Evolutionary conservation across 1,284 basidiomycete genomes (phyloP).

Genomic region (Ceratobasidium sp.): DNA sequence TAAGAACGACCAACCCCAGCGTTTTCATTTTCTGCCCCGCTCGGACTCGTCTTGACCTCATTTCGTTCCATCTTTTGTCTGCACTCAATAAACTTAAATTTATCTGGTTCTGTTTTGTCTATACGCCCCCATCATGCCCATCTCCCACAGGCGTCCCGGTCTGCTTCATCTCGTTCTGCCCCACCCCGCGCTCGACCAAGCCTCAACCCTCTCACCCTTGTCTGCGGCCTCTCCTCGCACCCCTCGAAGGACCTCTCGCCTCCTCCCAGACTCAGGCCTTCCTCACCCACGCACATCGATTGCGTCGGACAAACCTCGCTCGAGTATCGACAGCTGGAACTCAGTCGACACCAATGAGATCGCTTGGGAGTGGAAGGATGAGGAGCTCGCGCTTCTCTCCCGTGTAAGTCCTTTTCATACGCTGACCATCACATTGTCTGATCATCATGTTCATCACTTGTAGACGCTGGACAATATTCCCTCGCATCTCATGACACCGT

Average conservation of each 20-base stretch:
- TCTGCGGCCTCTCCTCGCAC: constrained; percentile 57
- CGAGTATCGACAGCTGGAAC: constrained; percentile 65
- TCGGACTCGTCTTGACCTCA: constrained; percentile 19
- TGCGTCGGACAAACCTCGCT: constrained; percentile 39
- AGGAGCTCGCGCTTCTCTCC: constrained; percentile 74
- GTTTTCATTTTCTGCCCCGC: constrained; percentile 41
- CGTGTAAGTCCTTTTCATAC: constrained; percentile 64
- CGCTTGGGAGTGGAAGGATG: constrained; percentile 78
- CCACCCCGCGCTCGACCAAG: constrained; percentile 63
- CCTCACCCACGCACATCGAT: constrained; percentile 35
- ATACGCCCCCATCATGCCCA: constrained; percentile 42
- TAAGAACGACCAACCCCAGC: constrained; percentile 34
- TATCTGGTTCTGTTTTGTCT: constrained; percentile 12
- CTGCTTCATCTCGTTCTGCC: constrained; percentile 68
- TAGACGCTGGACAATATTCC: constrained; percentile 85
- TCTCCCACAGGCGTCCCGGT: constrained; percentile 46
- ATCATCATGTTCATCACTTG: constrained; percentile 37
- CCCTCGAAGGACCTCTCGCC: constrained; percentile 20
- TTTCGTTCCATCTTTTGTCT: constrained; percentile 38
- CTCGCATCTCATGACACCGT: constrained; percentile 83
- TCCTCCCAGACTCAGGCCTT: constrained; percentile 35
- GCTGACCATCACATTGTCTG: constrained; percentile 25
- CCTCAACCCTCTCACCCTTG: constrained; percentile 61
- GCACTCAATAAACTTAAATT: constrained; percentile 21
- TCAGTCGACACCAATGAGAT: constrained; percentile 74